phyloP scores from a whole-genome alignment of 2,329 filamentous ascomycete species.

The Aureobasidium namibiae region DNA sequence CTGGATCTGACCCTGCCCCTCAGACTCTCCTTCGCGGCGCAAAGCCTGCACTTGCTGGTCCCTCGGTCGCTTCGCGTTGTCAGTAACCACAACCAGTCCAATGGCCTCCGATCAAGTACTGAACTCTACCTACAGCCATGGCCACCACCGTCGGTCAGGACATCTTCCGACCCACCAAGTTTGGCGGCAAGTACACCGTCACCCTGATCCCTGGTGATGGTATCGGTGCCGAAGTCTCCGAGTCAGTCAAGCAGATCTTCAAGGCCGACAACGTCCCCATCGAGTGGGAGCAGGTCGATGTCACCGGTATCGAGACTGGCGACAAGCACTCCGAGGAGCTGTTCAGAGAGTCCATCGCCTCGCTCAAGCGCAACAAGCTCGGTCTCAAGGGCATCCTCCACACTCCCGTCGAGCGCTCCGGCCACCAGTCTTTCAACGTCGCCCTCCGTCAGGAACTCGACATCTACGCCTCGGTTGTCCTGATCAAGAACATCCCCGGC shows the following conservation, averaged over 20 bases:
- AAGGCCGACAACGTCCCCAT: constrained; percentile 98
- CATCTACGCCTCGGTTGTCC: constrained; percentile 95
- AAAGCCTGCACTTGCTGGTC: constrained; percentile 39
- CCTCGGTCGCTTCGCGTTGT: constrained; percentile 48
- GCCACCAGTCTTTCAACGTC: constrained; percentile 99
- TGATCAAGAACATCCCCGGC: constrained; percentile 99
- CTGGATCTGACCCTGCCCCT: constrained; percentile 14
- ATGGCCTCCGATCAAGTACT: constrained; percentile 1
- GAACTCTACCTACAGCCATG: constrained; percentile 39
- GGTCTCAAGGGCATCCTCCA: constrained; percentile 93
- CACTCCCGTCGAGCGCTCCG: constrained; percentile 91
- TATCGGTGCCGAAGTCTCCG: constrained; percentile 94
- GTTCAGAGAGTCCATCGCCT: constrained; percentile 91
- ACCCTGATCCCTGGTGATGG: constrained; percentile 94
- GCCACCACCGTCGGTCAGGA: constrained; percentile 71
- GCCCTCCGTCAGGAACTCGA: constrained; percentile 98
- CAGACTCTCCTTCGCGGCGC: constrained; percentile 51
- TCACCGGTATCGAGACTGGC: constrained; percentile 79
- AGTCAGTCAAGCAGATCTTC: constrained; percentile 98
- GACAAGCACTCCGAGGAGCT: constrained; percentile 85
- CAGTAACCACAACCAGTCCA: constrained; percentile 24
- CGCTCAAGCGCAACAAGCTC: constrained; percentile 96
- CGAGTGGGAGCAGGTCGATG: constrained; percentile 97
- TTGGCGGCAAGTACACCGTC: constrained; percentile 98
- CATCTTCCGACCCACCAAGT: constrained; percentile 98